These are phyloP conservation scores for Cymbidium sinense DNA, from an alignment of 106 monocot species.

Conservation along the genomic window DNA sequence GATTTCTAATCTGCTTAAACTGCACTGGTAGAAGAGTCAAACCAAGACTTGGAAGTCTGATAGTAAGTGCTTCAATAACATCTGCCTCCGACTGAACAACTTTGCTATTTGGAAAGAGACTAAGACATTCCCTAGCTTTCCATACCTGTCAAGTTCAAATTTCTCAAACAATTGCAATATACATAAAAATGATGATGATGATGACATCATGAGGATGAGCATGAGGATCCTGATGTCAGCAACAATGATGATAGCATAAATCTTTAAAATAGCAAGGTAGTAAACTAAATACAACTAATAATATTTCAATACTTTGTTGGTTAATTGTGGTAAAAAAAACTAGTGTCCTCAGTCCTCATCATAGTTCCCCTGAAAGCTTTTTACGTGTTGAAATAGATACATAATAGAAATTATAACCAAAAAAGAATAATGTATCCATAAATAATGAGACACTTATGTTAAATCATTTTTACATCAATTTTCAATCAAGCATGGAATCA, in stretches of 20 bases:
- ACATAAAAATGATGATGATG: not conserved
- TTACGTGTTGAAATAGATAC: no score
- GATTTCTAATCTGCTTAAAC: slow-evolving; percentile 82
- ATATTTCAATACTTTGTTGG: not conserved
- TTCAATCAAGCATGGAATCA: not conserved
- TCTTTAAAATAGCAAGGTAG: not conserved
- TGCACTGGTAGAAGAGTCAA: slow-evolving; percentile 91
- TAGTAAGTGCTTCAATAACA: slow-evolving; percentile 80
- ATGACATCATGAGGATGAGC: not conserved
- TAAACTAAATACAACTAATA: not conserved
- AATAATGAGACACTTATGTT: not conserved
- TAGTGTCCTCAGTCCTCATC: not conserved
- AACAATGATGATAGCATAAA: not conserved
- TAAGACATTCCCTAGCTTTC: slow-evolving; percentile 91
- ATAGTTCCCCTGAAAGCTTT: not conserved
- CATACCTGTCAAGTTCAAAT: slow-evolving; percentile 55
- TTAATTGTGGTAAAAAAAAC: not conserved
- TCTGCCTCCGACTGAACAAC: slow-evolving; percentile 68
- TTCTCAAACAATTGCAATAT: not conserved
- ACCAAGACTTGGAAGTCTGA: slow-evolving; percentile 81
- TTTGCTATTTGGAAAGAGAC: slow-evolving; percentile 64
- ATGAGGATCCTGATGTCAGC: not conserved
- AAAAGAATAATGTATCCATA: not conserved
- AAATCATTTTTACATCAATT: not conserved
- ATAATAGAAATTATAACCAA: not conserved